Base-by-base conservation (phyloP, 495 filamentous ascomycete species). In the Daldinia decipiens region DNA sequence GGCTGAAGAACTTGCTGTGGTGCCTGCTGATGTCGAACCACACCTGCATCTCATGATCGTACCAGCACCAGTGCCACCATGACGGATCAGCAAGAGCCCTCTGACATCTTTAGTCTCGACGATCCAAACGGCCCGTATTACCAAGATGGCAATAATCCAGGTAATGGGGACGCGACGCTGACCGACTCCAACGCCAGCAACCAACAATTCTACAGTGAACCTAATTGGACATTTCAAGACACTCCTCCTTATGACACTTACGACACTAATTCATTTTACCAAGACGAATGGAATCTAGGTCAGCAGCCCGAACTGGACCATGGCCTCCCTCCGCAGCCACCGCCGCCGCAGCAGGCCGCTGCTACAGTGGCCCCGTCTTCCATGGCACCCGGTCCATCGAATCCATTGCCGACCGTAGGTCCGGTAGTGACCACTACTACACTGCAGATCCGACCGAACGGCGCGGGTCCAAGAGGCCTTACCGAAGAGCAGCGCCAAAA, bases 401-500 rank as follows among this genome's bases (percentile, higher is more conserved):
- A 70, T 32, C 55, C 62, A 19, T 58, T 71, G 11, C 51, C 67
- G 36, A 66, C 71, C 27, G 62, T 62, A 47, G 71, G 66, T 1
- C 62, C 67, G 17, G 59, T 67, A 17, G 59, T 62, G 21, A 29
- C 54, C 38, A 63, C 67, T 34, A 60, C 36, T 11, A 62, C 71
- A 11, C 54, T 70, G 13, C 71, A 70, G 19, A 39, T 67, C 47
- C 67, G 67, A 50, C 45, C 63, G 54, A 70, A 74, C 13, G 67
- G 67, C 43, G 32, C 59, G 2, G 71, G 57, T 2, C 39, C 47
- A 9, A 63, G 52, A 39, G 59, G 62, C 6, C 59, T 77, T 15
- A 87, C 81, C 50, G 80, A 81, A 12, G 85, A 85, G n/a, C 83
- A 87, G 64, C 82, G 84, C 52, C 84, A 86, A 66, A 81, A 79